These are phyloP conservation scores for Rhododendron williamsianum DNA, from an alignment of 148 eudicot genomes.

Conservation along the genomic window DNA sequence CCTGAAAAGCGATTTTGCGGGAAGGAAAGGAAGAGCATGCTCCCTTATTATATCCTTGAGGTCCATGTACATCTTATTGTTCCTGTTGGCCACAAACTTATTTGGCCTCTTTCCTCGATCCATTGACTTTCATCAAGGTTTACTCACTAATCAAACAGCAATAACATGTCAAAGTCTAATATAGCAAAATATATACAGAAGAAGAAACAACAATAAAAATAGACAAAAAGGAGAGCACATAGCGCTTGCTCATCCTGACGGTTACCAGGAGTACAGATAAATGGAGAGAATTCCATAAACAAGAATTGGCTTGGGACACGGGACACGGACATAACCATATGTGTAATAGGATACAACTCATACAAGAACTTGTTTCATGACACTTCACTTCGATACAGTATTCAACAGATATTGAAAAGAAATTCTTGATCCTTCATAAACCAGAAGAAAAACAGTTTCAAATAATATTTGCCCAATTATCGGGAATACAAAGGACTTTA, in stretches of 20 bases:
- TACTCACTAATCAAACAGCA: slow-evolving; percentile 5
- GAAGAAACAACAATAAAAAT: not conserved
- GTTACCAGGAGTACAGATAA: not conserved
- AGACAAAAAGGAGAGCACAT: not conserved
- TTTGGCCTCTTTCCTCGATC: slow-evolving; percentile 35
- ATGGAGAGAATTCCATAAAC: not conserved
- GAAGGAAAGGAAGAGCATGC: slow-evolving; percentile 49
- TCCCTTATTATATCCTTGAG: slow-evolving; percentile 50
- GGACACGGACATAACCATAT: not conserved
- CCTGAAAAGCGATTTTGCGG: slow-evolving; percentile 56
- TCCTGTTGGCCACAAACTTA: slow-evolving; percentile 13
- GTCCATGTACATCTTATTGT: slow-evolving; percentile 40
- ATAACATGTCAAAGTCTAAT: not conserved
- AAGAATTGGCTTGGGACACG: not conserved
- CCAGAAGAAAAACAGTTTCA: not conserved
- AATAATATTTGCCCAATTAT: not conserved
- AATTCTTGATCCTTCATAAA: not conserved
- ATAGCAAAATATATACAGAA: not conserved
- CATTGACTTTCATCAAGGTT: slow-evolving; percentile 21
- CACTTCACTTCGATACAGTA: not conserved
- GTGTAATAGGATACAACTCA: not conserved
- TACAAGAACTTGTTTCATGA: not conserved
- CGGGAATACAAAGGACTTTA: not conserved
- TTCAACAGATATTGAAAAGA: slow-evolving; percentile 1
- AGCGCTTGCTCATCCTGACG: not conserved